Conservation (phyloP, 2,329 filamentous ascomycete species). For the Claviceps capensis region DNA sequence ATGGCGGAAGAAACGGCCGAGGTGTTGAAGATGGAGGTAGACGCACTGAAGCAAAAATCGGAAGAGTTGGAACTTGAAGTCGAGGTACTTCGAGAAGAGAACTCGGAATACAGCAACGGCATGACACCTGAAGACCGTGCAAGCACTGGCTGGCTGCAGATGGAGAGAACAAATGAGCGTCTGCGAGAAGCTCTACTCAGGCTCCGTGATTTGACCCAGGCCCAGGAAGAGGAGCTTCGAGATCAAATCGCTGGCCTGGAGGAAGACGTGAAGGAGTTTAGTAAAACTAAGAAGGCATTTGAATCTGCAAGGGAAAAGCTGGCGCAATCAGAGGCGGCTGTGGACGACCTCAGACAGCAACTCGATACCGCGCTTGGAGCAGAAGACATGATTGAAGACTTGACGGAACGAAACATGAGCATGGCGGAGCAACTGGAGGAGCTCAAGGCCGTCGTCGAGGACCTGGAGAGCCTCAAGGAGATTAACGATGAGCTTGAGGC, state of each 20-base stretch:
- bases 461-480: conserved; percentile 80
- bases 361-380: conserved; percentile 78
- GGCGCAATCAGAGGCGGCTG: conserved; percentile 54
- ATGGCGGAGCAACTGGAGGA: conserved; percentile 76
- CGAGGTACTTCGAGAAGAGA: conserved; percentile 78
- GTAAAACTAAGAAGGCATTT: conserved; percentile 53
- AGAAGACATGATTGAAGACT: conserved; percentile 87
- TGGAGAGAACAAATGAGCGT: conserved; percentile 82
- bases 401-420: conserved; percentile 75
- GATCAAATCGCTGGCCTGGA: conserved; percentile 63
- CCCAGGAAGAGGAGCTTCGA: conserved; percentile 68
- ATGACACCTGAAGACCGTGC: conserved; percentile 81
- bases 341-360: conserved; percentile 80
- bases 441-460: conserved; percentile 67
- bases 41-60: conserved; percentile 57
- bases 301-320: conserved; percentile 60
- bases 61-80: conserved; percentile 83
- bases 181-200: conserved; percentile 73
- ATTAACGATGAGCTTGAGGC: conserved; percentile 89
- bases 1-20: conserved; percentile 94
- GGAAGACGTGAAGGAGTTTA: conserved; percentile 57
- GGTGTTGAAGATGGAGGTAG: conserved; percentile 64
- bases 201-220: conserved; percentile 74
- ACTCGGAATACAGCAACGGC: conserved; percentile 66
- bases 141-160: conserved; percentile 77